Percentiles rank a stretch among this genome's conserved stretches.
These are phyloP conservation scores for Scytalidium lignicola DNA, from an alignment of 2,329 filamentous ascomycete species.

Conservation along the genomic window DNA sequence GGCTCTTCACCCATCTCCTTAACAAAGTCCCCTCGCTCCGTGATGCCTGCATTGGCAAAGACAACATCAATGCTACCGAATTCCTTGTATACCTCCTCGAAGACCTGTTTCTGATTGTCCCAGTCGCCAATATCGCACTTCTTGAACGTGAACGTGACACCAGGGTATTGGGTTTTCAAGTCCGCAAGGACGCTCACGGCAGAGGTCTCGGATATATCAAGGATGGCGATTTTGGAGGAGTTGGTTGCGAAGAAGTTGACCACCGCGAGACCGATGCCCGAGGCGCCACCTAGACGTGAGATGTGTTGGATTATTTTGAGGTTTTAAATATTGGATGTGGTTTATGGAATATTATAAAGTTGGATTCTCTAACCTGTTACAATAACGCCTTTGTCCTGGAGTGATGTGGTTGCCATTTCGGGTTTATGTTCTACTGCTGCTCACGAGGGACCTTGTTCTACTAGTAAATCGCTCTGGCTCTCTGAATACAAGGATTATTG, in stretches of 20 bases:
- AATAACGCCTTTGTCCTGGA: constrained; percentile 11
- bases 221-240: constrained; percentile 10
- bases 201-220: constrained; percentile 11
- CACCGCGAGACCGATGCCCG: constrained; percentile 70
- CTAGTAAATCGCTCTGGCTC: no score
- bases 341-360: no score
- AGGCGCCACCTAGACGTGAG: constrained; percentile 66
- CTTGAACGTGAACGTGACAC: constrained; percentile 13
- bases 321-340: no score
- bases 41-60: constrained; percentile 24
- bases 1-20: constrained; percentile 8
- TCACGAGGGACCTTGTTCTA: no score
- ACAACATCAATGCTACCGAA: constrained; percentile 23
- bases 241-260: constrained; percentile 39
- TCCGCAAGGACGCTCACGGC: constrained; percentile 14
- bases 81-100: constrained; percentile 15
- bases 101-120: constrained; percentile 19
- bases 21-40: constrained; percentile 13
- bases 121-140: constrained; percentile 22
- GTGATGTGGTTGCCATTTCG: constrained; percentile 12
- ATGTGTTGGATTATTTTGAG: not conserved
- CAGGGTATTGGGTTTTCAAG: constrained; percentile 9
- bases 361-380: constrained; percentile 10
- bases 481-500: no score
- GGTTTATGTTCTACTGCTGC: no score